phyloP scores from a whole-genome alignment of 768 basidiomycete genomes.

The Terana coerulea region DNA sequence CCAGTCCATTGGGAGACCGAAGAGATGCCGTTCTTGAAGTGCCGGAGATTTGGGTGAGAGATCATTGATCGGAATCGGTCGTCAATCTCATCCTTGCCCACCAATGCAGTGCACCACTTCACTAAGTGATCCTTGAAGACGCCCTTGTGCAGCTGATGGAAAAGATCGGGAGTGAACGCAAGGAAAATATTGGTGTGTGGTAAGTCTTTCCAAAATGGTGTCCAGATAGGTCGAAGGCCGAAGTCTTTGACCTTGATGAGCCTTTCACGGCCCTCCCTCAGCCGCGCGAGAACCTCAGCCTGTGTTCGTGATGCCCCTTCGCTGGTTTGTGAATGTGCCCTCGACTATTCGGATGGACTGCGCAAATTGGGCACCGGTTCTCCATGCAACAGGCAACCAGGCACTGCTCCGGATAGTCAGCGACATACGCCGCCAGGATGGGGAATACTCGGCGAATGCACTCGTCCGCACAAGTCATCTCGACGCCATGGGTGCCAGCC shows the following conservation, averaged over 20 bases:
- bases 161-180: neutral
- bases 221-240: neutral
- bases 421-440: constrained; percentile 20
- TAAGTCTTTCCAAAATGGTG: constrained; percentile 5
- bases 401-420: constrained; percentile 26
- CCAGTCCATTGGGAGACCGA: constrained; percentile 40
- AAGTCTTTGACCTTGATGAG: neutral
- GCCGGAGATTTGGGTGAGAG: constrained; percentile 27
- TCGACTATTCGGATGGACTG: neutral
- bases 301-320: neutral
- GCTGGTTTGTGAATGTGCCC: constrained; percentile 5
- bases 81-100: constrained; percentile 31
- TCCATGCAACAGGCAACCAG: constrained; percentile 17
- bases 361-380: constrained; percentile 18
- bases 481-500: constrained; percentile 18
- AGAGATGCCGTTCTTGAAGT: constrained; percentile 41
- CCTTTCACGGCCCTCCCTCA: neutral
- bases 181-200: neutral
- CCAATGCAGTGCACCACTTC: constrained; percentile 1
- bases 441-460: constrained; percentile 15
- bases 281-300: neutral
- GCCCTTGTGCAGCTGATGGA: constrained; percentile 9
- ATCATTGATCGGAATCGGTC: constrained; percentile 28
- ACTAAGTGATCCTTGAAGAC: constrained; percentile 8
- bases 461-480: constrained; percentile 20